These are phyloP conservation scores for Phaseolus coccineus DNA, from an alignment of 331 rosid genomes.

Conservation along the genomic window DNA sequence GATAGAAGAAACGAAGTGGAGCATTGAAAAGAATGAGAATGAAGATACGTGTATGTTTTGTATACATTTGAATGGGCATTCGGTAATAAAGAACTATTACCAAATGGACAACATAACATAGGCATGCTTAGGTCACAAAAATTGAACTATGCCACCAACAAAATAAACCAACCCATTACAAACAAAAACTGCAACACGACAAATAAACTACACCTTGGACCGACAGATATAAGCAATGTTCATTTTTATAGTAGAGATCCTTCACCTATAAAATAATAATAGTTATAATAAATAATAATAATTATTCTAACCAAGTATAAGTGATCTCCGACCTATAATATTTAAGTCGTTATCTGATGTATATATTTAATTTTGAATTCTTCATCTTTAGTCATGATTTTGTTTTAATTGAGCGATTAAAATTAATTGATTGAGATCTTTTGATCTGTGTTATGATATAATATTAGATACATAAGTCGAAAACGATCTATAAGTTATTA, in stretches of 20 bases:
- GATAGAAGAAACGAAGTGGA: slow-evolving; percentile 21
- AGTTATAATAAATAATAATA: too few relatives aligned
- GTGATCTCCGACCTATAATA: too few relatives aligned
- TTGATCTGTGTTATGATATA: too few relatives aligned
- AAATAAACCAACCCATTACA: slow-evolving; percentile 9
- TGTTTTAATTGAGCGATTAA: too few relatives aligned
- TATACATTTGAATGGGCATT: slow-evolving; percentile 25
- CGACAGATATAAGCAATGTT: neutral
- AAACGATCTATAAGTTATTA: too few relatives aligned
- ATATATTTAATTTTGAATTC: too few relatives aligned
- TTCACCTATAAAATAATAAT: neutral
- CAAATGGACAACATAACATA: slow-evolving; percentile 42
- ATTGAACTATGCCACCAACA: slow-evolving; percentile 41
- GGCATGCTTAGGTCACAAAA: slow-evolving; percentile 41
- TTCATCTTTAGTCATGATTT: too few relatives aligned
- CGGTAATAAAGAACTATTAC: slow-evolving; percentile 15
- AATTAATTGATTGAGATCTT: too few relatives aligned
- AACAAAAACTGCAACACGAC: neutral
- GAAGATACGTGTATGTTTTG: slow-evolving; percentile 33
- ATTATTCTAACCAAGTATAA: too few relatives aligned
- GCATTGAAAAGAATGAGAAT: slow-evolving; percentile 29
- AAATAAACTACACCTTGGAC: slow-evolving; percentile 15
- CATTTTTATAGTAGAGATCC: neutral
- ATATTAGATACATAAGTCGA: too few relatives aligned
- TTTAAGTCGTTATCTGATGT: too few relatives aligned